A percentile compares a stretch with the other conserved stretches of the same genome.
These are phyloP conservation scores for Nicotiana rustica DNA, from an alignment of 305 asterid genomes.

Conservation along the genomic window DNA sequence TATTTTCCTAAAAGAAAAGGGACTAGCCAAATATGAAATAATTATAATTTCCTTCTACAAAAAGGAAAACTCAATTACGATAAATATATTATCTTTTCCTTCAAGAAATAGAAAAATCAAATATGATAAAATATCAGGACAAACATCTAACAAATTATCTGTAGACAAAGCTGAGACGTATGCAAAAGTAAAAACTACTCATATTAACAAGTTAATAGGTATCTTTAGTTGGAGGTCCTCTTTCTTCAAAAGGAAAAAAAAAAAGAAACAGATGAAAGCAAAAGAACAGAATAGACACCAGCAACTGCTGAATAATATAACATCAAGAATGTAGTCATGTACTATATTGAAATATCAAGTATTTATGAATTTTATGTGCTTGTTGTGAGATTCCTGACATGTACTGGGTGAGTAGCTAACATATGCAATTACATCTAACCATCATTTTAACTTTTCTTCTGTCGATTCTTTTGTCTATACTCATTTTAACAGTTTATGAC, in stretches of 20 bases:
- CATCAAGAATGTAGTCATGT: background rate
- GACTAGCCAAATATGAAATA: too few species aligned
- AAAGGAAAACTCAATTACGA: too few species aligned
- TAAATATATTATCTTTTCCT: too few species aligned
- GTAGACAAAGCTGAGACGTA: background rate
- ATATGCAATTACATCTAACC: background rate
- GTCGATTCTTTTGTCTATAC: conserved; percentile 18
- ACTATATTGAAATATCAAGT: background rate
- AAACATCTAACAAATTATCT: too few species aligned
- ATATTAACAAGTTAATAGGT: too few species aligned
- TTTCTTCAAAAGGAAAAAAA: background rate
- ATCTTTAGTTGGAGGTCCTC: background rate
- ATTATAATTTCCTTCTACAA: too few species aligned
- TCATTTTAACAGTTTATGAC: background rate
- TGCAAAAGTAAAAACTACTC: background rate
- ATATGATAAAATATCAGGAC: too few species aligned
- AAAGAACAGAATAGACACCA: background rate
- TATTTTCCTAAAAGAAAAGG: too few species aligned
- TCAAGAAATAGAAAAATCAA: too few species aligned
- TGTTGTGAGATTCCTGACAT: conserved; percentile 26
- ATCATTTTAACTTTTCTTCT: conserved; percentile 27
- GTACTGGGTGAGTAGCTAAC: background rate
- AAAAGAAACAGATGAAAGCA: too few species aligned
- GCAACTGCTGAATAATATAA: background rate
- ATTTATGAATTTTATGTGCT: conserved; percentile 4